Evolutionary conservation across 1,284 basidiomycete genomes (phyloP).

Genomic region (Microbotryum violaceum): DNA sequence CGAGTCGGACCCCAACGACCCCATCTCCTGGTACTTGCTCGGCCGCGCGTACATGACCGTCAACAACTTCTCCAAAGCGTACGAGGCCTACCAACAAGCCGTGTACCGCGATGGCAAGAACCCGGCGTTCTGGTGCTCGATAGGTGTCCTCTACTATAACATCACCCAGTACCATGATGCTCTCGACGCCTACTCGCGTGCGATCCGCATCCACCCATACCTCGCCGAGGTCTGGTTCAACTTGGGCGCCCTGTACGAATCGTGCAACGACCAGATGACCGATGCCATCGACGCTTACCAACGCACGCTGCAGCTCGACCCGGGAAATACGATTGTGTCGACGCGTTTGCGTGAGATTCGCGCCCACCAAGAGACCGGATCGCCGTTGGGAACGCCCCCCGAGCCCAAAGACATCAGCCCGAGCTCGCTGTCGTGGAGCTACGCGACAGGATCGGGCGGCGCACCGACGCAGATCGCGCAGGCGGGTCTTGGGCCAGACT

Average conservation of each 20-base stretch:
- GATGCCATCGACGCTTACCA: conserved; percentile 98
- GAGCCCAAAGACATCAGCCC: conserved; percentile 35
- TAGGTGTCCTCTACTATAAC: conserved; percentile 98
- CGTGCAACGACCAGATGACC: conserved; percentile 97
- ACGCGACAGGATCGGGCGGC: conserved; percentile 25
- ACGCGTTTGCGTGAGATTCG: conserved; percentile 52
- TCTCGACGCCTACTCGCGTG: conserved; percentile 94
- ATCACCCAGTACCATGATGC: conserved; percentile 99
- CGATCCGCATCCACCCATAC: conserved; percentile 97
- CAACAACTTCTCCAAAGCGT: conserved; percentile 99
- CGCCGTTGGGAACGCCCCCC: conserved; percentile 29
- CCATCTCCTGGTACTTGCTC: conserved; percentile 97
- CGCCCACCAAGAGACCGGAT: conserved; percentile 30
- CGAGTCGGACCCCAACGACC: conserved; percentile 89
- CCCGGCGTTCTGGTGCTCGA: conserved; percentile 99
- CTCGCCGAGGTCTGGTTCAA: conserved; percentile 99
- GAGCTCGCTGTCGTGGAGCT: conserved; percentile 27
- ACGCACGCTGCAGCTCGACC: conserved; percentile 82
- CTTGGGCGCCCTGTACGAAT: conserved; percentile 91
- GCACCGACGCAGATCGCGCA: conserved; percentile 20
- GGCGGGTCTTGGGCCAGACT: conserved; percentile 19
- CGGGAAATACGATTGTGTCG: conserved; percentile 66
- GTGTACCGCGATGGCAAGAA: conserved; percentile 98
- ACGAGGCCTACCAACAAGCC: conserved; percentile 98
- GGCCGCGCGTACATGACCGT: conserved; percentile 97